phyloP scores from a whole-genome alignment of 257 asterid genomes.

The Forsythia viridissima region DNA sequence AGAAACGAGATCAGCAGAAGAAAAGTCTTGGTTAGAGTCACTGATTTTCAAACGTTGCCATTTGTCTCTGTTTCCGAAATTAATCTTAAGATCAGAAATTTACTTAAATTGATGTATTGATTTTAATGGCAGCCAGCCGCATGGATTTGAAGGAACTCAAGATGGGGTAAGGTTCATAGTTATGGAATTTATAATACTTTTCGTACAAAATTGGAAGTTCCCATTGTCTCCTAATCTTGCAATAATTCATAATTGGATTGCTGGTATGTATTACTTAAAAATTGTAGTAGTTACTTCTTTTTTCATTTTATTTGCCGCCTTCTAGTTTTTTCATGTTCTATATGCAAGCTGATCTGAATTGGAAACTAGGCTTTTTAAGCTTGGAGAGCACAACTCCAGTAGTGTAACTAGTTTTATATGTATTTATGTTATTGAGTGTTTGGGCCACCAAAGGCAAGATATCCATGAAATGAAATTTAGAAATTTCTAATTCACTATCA shows the following conservation, averaged over 20 bases:
- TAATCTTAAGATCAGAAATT: slow-evolving; percentile 10
- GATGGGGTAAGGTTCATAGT: slow-evolving; percentile 74
- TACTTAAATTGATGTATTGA: slow-evolving; percentile 26
- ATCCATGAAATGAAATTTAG: not conserved
- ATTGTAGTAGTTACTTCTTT: not conserved
- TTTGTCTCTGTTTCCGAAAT: slow-evolving; percentile 17
- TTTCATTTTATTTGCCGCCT: not conserved
- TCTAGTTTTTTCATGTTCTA: not conserved
- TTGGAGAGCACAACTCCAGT: no score
- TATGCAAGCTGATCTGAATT: not conserved
- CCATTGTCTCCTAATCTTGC: not conserved
- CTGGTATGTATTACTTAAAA: not conserved
- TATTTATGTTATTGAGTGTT: not conserved
- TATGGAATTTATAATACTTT: not conserved
- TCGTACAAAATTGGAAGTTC: not conserved
- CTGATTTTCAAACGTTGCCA: slow-evolving; percentile 4
- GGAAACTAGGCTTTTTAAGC: no score
- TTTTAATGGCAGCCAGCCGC: slow-evolving; percentile 71
- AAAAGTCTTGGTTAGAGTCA: slow-evolving; percentile 65
- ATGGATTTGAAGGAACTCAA: slow-evolving; percentile 97
- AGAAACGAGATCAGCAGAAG: slow-evolving; percentile 96
- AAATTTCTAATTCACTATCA: not conserved
- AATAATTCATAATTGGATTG: not conserved
- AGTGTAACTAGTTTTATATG: not conserved
- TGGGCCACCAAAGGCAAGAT: not conserved